Base-by-base conservation (phyloP, 306 rosid genomes). In the Datisca glomerata region DNA sequence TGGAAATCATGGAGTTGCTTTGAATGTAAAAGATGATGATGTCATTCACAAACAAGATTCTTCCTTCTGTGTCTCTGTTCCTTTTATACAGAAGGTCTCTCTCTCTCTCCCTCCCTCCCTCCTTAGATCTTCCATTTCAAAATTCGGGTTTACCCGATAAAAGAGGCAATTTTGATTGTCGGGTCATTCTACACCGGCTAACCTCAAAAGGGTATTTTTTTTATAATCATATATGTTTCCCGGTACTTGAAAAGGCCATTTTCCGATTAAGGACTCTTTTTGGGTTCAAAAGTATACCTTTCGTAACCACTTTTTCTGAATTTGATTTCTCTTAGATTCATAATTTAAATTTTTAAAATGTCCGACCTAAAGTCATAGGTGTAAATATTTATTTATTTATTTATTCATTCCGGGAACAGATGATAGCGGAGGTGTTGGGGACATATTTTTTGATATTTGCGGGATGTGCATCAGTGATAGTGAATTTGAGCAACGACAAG, bases 361-460 rank as follows among this genome's bases (percentile, higher is more conserved):
- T n/a, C n/a, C n/a, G n/a, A n/a, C n/a, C n/a, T n/a, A n/a, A n/a
- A n/a, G n/a, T n/a, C n/a, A n/a, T n/a, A n/a, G n/a, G n/a, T n/a
- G n/a, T n/a, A n/a, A n/a, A n/a, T n/a, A n/a, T n/a, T n/a, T n/a
- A n/a, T n/a, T n/a, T n/a, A 5, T 21, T 4, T 22, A 55, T 47
- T 16, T 32, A 4, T 4, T 41, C 29, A 55, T 50, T 14, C 18
- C 49, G 51, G 27, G 43, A 41, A 5, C 60, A 84, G 98, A 47
- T 89, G 50, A 25, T 80, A 21, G 95, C 95, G 1, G 98, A 89
- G 68, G 43, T 59, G 14, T 48, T 84, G 44, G 95, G 95, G 0
- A 89, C 95, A 0, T 84, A 72, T 62, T 84, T 89, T 59, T 21
- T 89, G 78, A 56, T 84, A 48, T 89, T 89, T 52, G 81, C 75